Conservation (phyloP, 2,329 filamentous ascomycete species). For the Colletotrichum paranaense region DNA sequence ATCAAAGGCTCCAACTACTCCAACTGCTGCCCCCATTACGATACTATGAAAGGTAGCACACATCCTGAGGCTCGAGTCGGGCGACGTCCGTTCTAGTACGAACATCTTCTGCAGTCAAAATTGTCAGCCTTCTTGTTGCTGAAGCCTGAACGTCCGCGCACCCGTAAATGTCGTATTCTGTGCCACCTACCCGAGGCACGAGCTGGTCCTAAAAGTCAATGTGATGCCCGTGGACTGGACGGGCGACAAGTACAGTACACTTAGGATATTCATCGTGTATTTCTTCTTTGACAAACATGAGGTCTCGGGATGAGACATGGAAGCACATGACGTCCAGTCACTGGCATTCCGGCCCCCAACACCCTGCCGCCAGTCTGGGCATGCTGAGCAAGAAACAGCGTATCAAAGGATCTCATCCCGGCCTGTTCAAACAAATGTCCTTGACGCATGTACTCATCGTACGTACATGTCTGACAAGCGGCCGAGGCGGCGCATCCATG, state of each 20-base stretch:
- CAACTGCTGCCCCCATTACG: constrained; percentile 2
- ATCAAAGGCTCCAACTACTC: background rate
- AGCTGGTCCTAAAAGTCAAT: constrained; percentile 2
- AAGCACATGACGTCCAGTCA: constrained; percentile 18
- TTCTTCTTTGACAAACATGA: constrained; percentile 23
- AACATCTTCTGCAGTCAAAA: background rate
- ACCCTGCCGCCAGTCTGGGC: constrained; percentile 6
- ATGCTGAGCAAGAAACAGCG: constrained; percentile 1
- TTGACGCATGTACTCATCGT: constrained; percentile 2
- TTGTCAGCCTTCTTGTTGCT: constrained; percentile 6
- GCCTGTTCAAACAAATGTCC: background rate
- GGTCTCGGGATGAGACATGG: constrained; percentile 27
- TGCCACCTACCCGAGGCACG: background rate
- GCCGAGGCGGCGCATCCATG: constrained; percentile 2
- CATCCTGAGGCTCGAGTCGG: constrained; percentile 25
- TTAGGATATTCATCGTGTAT: background rate
- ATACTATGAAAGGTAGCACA: constrained; percentile 17
- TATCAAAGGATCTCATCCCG: background rate
- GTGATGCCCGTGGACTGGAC: background rate
- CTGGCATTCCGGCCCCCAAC: constrained; percentile 3
- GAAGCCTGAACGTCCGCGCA: constrained; percentile 7
- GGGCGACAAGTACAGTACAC: background rate
- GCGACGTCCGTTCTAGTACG: constrained; percentile 5
- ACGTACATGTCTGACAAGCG: constrained; percentile 17
- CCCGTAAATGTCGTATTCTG: constrained; percentile 7